Evolutionary conservation across 2,329 filamentous ascomycete genomes (phyloP).

Genomic region (Calonectria leucothoes): DNA sequence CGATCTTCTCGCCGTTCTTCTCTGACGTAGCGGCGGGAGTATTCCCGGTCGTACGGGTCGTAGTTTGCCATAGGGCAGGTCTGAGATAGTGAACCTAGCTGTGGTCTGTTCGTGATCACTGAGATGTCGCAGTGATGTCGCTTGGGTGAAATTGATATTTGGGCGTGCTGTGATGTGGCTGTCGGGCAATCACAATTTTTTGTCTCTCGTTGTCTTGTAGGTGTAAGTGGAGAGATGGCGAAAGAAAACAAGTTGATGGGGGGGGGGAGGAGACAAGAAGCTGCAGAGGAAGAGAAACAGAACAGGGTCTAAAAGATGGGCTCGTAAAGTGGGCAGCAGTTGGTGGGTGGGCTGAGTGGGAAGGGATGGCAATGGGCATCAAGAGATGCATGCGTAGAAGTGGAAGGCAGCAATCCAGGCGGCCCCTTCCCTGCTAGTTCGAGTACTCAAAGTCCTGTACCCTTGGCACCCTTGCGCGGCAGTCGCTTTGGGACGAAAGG

Average conservation of each 20-base stretch:
- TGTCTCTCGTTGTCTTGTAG: not conserved
- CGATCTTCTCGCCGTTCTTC: conserved; percentile 64
- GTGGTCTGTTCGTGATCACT: not conserved
- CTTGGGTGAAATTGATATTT: not conserved
- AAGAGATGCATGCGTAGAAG: conserved; percentile 21
- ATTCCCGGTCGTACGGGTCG: conserved; percentile 66
- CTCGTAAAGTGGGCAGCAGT: conserved; percentile 13
- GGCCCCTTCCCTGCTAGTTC: conserved; percentile 23
- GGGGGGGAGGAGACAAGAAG: not conserved
- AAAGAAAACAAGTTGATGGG: not conserved
- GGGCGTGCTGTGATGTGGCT: not conserved
- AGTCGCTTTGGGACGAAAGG: not conserved
- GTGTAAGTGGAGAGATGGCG: not conserved
- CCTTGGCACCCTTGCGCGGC: conserved; percentile 1
- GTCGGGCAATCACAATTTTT: not conserved
- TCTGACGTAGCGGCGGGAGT: conserved; percentile 63
- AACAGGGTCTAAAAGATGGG: not conserved
- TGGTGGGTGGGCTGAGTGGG: conserved; percentile 18
- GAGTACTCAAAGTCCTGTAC: not conserved
- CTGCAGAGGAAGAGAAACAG: not conserved
- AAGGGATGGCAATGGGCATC: conserved; percentile 19
- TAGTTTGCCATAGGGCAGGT: conserved; percentile 56
- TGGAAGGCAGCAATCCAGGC: conserved; percentile 26
- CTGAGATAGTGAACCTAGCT: not conserved
- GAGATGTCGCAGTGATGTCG: not conserved